Percentiles rank a stretch among this genome's conserved stretches.
Evolutionary conservation across 2,329 filamentous ascomycete species (phyloP).

Genomic region (Sporothrix luriei): DNA sequence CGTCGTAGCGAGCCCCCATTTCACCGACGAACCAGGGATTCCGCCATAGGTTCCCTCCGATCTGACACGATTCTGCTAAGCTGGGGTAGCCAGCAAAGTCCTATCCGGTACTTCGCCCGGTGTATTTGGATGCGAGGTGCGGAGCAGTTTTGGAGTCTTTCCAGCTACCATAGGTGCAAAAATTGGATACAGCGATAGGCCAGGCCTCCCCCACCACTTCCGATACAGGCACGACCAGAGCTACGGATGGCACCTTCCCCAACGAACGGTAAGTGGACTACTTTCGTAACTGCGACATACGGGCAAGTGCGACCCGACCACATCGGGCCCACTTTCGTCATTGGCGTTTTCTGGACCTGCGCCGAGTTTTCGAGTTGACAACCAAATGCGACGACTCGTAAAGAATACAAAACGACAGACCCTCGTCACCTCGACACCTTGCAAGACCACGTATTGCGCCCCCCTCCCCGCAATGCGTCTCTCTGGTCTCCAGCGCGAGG

Average conservation of each 20-base stretch:
- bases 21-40: neutral
- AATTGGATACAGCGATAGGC: neutral
- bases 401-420: neutral
- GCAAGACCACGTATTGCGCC: neutral
- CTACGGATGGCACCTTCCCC: conserved; percentile 4
- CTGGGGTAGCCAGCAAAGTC: neutral
- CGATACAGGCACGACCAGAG: neutral
- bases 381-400: neutral
- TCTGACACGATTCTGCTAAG: neutral
- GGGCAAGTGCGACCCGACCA: neutral
- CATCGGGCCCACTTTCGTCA: conserved; percentile 3
- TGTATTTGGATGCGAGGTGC: neutral
- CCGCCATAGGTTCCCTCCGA: conserved; percentile 12
- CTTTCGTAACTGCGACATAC: neutral
- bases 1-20: neutral
- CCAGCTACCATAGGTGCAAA: neutral
- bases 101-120: conserved; percentile 13
- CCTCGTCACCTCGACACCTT: too few relatives aligned
- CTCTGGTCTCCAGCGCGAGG: conserved; percentile 89
- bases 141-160: conserved; percentile 27
- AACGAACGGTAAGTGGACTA: neutral
- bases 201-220: neutral
- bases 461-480: conserved; percentile 51
- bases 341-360: neutral
- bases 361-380: neutral